Evolutionary conservation across 805 yeast species (phyloP).

Genomic region (Pichia deserticola): DNA sequence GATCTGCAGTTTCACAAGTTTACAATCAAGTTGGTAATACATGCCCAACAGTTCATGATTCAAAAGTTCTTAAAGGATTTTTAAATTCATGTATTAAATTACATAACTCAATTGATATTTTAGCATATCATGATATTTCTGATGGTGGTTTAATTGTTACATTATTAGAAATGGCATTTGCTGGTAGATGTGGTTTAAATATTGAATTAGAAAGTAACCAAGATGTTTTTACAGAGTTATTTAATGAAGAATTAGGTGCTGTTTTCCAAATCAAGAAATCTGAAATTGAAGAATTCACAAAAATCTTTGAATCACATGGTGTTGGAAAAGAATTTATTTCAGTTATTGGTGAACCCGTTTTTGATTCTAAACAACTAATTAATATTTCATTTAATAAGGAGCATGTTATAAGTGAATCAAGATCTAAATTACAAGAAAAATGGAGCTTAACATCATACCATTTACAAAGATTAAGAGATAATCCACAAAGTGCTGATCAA

Average conservation of each 20-base stretch:
- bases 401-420: conserved; percentile 42
- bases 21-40: conserved; percentile 78
- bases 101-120: conserved; percentile 59
- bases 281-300: conserved; percentile 47
- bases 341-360: conserved; percentile 63
- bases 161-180: conserved; percentile 92
- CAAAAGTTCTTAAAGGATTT: conserved; percentile 56
- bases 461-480: conserved; percentile 88
- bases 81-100: conserved; percentile 61
- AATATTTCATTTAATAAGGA: conserved; percentile 40
- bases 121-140: conserved; percentile 91
- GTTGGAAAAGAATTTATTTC: conserved; percentile 47
- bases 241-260: conserved; percentile 93
- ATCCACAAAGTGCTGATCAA: conserved; percentile 84
- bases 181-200: conserved; percentile 80
- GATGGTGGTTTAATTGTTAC: conserved; percentile 94
- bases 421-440: conserved; percentile 67
- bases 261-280: conserved; percentile 74
- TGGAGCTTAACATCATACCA: conserved; percentile 89
- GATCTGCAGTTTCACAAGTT: conserved; percentile 92
- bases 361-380: conserved; percentile 40
- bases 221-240: conserved; percentile 46
- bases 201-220: conserved; percentile 35
- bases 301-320: conserved; percentile 51
- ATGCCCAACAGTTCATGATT: conserved; percentile 77